A percentile compares a stretch with the other conserved stretches of the same genome.
phyloP scores from a whole-genome alignment of 2,329 filamentous ascomycete species.

The Alternaria sp. region DNA sequence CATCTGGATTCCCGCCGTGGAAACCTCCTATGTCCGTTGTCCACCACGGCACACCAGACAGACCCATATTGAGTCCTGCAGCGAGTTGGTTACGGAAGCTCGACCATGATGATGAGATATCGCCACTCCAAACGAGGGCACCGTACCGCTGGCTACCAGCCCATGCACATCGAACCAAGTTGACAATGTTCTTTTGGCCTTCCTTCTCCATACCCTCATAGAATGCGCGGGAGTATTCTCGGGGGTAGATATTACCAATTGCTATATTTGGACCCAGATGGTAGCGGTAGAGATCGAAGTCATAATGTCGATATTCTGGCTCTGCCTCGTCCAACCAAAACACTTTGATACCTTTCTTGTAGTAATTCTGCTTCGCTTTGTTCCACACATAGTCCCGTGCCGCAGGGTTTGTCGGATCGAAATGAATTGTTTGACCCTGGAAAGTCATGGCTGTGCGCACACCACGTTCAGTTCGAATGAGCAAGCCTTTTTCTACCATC shows the following conservation, averaged over 20 bases:
- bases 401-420: slow-evolving; percentile 70
- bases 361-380: slow-evolving; percentile 68
- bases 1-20: slow-evolving; percentile 68
- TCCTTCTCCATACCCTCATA: slow-evolving; percentile 65
- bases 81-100: slow-evolving; percentile 68
- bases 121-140: slow-evolving; percentile 72
- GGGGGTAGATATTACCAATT: slow-evolving; percentile 68
- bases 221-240: slow-evolving; percentile 67
- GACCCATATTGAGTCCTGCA: slow-evolving; percentile 72
- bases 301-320: slow-evolving; percentile 70
- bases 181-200: slow-evolving; percentile 67
- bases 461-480: slow-evolving; percentile 70
- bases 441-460: slow-evolving; percentile 67
- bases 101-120: slow-evolving; percentile 71
- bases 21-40: slow-evolving; percentile 77
- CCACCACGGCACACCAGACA: slow-evolving; percentile 73
- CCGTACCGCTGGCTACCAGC: slow-evolving; percentile 70
- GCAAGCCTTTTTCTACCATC: slow-evolving; percentile 68
- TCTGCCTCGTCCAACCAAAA: slow-evolving; percentile 78
- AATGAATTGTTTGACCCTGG: slow-evolving; percentile 67
- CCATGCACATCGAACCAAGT: slow-evolving; percentile 67
- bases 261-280: slow-evolving; percentile 62
- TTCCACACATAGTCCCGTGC: slow-evolving; percentile 68
- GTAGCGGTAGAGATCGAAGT: slow-evolving; percentile 74
- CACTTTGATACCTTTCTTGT: slow-evolving; percentile 67